These are phyloP conservation scores for Ustulina deusta DNA, from an alignment of 2,329 filamentous ascomycete species.

Conservation along the genomic window DNA sequence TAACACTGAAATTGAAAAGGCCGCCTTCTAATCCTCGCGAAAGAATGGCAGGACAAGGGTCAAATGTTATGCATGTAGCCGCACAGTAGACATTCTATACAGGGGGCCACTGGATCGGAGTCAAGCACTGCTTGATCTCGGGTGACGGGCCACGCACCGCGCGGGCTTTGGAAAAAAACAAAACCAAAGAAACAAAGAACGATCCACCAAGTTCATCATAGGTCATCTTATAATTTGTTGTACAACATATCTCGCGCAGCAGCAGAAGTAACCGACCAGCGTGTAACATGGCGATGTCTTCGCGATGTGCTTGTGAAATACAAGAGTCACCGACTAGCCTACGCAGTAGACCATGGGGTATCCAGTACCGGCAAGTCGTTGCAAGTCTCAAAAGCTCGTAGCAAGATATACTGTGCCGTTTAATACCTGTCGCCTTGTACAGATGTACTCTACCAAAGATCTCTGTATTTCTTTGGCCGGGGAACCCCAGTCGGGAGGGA, in stretches of 20 bases:
- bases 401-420: conserved; percentile 9
- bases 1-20: background rate
- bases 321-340: background rate
- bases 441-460: background rate
- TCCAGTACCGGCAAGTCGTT: background rate
- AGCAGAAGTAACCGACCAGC: conserved; percentile 18
- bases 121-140: conserved; percentile 45
- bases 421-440: background rate
- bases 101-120: conserved; percentile 46
- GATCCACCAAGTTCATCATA: background rate
- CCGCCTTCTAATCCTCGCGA: conserved; percentile 1
- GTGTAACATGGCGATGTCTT: conserved; percentile 18
- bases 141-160: conserved; percentile 32
- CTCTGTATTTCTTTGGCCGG: background rate
- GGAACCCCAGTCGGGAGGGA: conserved; percentile 19
- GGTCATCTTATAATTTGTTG: conserved; percentile 1
- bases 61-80: conserved; percentile 47
- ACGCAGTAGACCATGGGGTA: background rate
- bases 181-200: background rate
- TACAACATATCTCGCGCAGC: conserved; percentile 18
- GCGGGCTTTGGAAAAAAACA: conserved; percentile 1
- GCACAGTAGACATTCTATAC: conserved; percentile 36
- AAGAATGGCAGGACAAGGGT: conserved; percentile 40
- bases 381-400: background rate
- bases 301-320: background rate